Conservation (phyloP, 1,284 basidiomycete genomes). For the Bondarzewia mesenterica region DNA sequence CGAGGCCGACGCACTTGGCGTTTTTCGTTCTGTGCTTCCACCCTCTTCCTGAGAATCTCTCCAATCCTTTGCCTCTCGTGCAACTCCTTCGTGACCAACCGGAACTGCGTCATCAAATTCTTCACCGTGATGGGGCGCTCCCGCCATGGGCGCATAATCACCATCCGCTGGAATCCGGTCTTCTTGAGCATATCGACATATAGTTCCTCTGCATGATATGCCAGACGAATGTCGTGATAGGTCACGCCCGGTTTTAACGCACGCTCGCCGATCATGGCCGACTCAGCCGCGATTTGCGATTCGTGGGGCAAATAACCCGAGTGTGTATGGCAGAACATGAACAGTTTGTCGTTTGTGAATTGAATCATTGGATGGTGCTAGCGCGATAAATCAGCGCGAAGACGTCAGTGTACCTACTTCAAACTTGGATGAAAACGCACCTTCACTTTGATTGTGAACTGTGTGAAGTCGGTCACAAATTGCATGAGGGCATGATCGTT, state of each 20-base stretch:
- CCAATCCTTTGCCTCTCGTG: not conserved
- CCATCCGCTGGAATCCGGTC: not conserved
- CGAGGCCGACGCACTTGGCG: not conserved
- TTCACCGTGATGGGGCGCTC: conserved; percentile 5
- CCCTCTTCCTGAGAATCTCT: not conserved
- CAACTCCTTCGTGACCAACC: not conserved
- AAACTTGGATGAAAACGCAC: not conserved
- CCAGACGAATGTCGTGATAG: conserved; percentile 7
- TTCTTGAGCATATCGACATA: conserved; percentile 4
- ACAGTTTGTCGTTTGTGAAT: not conserved
- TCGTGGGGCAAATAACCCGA: not conserved
- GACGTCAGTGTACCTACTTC: not conserved
- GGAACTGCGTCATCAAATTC: not conserved
- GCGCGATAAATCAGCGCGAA: not conserved
- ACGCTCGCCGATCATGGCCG: not conserved
- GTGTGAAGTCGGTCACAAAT: not conserved
- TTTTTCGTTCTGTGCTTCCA: not conserved
- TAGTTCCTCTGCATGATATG: conserved; percentile 7
- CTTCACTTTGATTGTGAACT: not conserved
- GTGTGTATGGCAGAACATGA: not conserved
- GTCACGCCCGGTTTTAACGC: conserved; percentile 7
- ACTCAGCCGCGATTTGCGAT: not conserved
- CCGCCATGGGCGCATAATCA: conserved; percentile 1
- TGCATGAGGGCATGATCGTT: not conserved
- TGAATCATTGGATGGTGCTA: conserved; percentile 1